Percentiles rank a stretch among this genome's conserved stretches.
Conservation (phyloP, 305 asterid species). For the Stenogyne calaminthoides region DNA sequence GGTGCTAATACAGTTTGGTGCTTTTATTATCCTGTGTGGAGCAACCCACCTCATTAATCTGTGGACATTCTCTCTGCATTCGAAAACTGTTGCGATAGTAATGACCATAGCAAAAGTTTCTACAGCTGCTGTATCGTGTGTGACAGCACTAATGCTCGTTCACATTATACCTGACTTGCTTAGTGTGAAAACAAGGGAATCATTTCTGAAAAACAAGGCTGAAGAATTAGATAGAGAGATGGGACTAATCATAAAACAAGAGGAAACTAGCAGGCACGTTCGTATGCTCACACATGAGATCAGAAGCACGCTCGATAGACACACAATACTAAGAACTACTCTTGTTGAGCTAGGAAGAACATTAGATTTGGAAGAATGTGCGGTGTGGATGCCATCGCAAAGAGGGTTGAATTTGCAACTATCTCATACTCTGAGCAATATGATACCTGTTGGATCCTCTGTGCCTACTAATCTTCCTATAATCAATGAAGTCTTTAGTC, state of each 20-base stretch:
- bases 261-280: conserved; percentile 78
- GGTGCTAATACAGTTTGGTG: conserved; percentile 79
- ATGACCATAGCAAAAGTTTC: conserved; percentile 65
- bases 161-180: conserved; percentile 78
- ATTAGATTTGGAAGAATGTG: conserved; percentile 75
- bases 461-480: conserved; percentile 64
- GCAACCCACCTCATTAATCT: conserved; percentile 71
- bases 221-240: conserved; percentile 74
- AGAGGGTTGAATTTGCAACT: conserved; percentile 61
- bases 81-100: conserved; percentile 67
- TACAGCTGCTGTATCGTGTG: conserved; percentile 73
- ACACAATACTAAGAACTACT: conserved; percentile 71
- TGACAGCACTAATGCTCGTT: conserved; percentile 70
- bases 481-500: conserved; percentile 54
- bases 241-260: conserved; percentile 72
- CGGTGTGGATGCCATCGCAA: conserved; percentile 78
- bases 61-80: conserved; percentile 69
- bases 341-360: conserved; percentile 75
- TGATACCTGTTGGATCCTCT: conserved; percentile 60
- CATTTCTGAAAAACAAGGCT: conserved; percentile 57
- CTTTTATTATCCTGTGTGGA: conserved; percentile 75
- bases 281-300: conserved; percentile 85
- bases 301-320: conserved; percentile 79
- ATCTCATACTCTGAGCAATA: conserved; percentile 58
- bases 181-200: conserved; percentile 61